These are phyloP conservation scores for Claviceps citrina DNA, from an alignment of 2,329 filamentous ascomycete genomes.

Conservation along the genomic window DNA sequence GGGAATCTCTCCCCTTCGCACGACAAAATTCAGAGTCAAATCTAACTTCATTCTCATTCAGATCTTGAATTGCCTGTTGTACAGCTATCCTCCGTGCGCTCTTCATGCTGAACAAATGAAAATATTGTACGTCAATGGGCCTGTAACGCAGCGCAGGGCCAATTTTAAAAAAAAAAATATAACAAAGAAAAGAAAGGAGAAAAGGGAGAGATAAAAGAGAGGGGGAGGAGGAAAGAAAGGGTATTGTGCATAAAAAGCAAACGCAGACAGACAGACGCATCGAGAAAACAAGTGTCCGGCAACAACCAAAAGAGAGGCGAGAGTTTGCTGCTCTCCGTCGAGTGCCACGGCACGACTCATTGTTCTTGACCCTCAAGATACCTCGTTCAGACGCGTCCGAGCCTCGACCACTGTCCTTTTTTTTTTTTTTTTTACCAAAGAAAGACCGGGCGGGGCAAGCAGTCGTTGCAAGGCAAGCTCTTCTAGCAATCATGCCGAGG, in stretches of 20 bases:
- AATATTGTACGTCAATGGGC: neutral
- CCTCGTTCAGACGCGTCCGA: no score
- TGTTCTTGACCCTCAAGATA: neutral
- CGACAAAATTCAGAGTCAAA: neutral
- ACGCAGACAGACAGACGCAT: no score
- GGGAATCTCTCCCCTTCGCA: neutral
- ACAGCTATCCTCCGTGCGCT: slow-evolving; percentile 1
- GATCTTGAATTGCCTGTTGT: neutral
- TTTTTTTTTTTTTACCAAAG: no score
- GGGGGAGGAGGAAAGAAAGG: no score
- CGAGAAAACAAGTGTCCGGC: neutral
- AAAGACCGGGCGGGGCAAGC: no score
- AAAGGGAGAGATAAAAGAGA: neutral
- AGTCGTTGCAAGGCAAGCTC: neutral
- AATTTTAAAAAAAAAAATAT: neutral
- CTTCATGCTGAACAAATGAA: slow-evolving; percentile 1
- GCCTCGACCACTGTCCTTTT: no score
- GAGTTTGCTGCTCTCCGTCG: neutral
- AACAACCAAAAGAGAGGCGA: neutral
- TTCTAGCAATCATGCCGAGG: neutral
- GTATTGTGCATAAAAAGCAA: no score
- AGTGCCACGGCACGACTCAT: neutral
- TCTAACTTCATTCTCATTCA: no score
- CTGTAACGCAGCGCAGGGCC: neutral
- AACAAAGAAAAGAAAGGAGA: neutral